Percentiles rank a stretch among this genome's conserved stretches.
These are phyloP conservation scores for Protea cynaroides DNA, from an alignment of 164 flowering plant species.

Conservation along the genomic window DNA sequence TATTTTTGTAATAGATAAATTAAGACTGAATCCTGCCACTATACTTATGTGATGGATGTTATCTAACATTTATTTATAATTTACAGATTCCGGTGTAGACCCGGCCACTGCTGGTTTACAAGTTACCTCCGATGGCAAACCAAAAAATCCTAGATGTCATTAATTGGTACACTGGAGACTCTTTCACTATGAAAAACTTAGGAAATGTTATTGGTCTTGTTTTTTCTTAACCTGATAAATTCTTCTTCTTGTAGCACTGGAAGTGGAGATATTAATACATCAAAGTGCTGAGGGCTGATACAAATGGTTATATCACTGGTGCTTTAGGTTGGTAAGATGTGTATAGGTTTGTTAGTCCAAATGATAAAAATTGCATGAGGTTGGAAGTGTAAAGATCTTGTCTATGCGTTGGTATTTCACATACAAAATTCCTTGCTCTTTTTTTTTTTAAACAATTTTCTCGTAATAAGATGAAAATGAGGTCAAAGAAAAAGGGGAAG, in stretches of 20 bases:
- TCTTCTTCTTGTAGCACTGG: constrained; percentile 61
- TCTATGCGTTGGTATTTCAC: too few relatives aligned
- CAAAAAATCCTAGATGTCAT: constrained; percentile 78
- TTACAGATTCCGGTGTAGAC: constrained; percentile 88
- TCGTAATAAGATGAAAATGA: too few relatives aligned
- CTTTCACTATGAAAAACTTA: background rate
- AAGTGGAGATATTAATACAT: constrained; percentile 93
- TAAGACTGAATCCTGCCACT: background rate
- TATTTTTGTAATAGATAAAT: background rate
- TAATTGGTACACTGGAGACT: constrained; percentile 56
- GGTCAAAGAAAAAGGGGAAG: too few relatives aligned
- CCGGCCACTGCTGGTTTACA: constrained; percentile 92
- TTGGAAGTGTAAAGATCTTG: background rate
- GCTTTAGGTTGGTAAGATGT: constrained; percentile 56
- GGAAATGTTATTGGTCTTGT: background rate
- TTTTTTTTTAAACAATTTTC: too few relatives aligned
- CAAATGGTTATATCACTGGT: constrained; percentile 65
- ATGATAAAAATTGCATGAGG: background rate
- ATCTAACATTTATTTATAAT: background rate
- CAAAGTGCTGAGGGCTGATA: constrained; percentile 81
- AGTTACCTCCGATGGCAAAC: constrained; percentile 90
- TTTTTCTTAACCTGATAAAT: background rate
- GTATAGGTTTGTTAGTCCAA: background rate
- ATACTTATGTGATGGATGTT: background rate
- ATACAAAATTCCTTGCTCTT: too few relatives aligned